These are phyloP conservation scores for Brassica juncea DNA, from an alignment of 345 rosid genomes.

Conservation along the genomic window DNA sequence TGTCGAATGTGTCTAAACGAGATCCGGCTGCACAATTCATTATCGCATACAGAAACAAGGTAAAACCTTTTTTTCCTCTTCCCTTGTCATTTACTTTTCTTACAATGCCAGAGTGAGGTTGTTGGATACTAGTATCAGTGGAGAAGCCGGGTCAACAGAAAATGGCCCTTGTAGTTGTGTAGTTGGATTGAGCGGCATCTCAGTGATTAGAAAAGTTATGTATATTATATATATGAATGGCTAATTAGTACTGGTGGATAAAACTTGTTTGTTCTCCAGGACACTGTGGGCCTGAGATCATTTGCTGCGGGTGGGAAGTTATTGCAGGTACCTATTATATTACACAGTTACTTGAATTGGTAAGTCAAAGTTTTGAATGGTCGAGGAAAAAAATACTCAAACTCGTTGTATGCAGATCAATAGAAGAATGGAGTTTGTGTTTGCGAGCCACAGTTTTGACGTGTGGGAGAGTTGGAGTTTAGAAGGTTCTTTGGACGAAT, in stretches of 20 bases:
- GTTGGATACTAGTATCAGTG: not conserved
- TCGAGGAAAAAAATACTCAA: slow-evolving; percentile 21
- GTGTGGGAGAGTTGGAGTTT: slow-evolving; percentile 98
- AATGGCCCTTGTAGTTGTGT: not conserved
- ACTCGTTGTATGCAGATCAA: slow-evolving; percentile 62
- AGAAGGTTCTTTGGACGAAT: slow-evolving; percentile 88
- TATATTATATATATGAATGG: not conserved
- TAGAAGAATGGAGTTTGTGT: slow-evolving; percentile 93
- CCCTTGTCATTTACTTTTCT: slow-evolving; percentile 3
- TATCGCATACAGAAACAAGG: slow-evolving; percentile 85
- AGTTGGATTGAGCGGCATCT: not conserved
- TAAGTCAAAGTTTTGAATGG: not conserved
- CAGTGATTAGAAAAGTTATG: not conserved
- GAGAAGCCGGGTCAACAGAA: not conserved
- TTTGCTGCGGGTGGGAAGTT: slow-evolving; percentile 99
- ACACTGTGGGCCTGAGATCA: slow-evolving; percentile 93
- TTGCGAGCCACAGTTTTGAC: slow-evolving; percentile 98
- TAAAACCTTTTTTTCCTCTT: slow-evolving; percentile 34
- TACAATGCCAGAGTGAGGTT: not conserved
- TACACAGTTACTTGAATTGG: not conserved
- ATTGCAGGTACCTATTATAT: slow-evolving; percentile 67
- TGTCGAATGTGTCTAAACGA: slow-evolving; percentile 87
- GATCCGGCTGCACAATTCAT: slow-evolving; percentile 99
- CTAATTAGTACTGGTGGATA: slow-evolving; percentile 14
- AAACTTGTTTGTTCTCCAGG: slow-evolving; percentile 50